Base-by-base conservation (phyloP, 805 yeast species). In the Maudiozyma barnettii region DNA sequence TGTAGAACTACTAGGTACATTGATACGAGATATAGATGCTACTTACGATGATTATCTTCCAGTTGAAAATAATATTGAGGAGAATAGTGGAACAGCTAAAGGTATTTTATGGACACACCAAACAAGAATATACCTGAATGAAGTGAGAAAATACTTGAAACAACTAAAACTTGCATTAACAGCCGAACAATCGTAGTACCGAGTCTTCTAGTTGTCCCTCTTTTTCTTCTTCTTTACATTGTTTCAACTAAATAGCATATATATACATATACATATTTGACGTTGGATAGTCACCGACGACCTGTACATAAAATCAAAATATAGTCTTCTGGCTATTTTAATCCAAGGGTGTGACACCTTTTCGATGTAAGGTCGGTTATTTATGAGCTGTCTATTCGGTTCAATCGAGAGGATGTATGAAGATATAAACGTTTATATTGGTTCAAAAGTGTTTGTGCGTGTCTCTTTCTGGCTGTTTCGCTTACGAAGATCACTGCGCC, bases 31-130 rank as follows among this genome's bases (percentile, higher is more conserved):
- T 33, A 45, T 58, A 26, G 49, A 54, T 36, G 44, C 48, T 23
- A 51, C 60, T 30, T 55, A 54, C 21, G 66, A 63, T 37, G 61
- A 54, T 22, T 39, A 22, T 14, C 47, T 60, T 7, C 45, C 54
- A 12, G 56, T 57, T 22, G 56, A 51, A 16, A 43, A 37, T 5
- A 18, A 12, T 12, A 41, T 18, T 12, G 26, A 29, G 37, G 29
- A 26, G 8, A 21, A 14, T 42, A 19, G 16, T 29, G n/a, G n/a
- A 21, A 29, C 8, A 6, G 39, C 49, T 1, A 43, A 46, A 13
- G 54, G 59, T 5, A 55, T 57, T 1, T 49, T 58, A 10, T 61
- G 65, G 65, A 57, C 61, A 20, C 54, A 56, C 23, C 61, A 58
- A 26, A 59, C 56, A 18, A 51, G 53, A 6, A 41, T 35, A 6